phyloP scores from a whole-genome alignment of 495 filamentous ascomycete species.

The Apiosordaria backusii region DNA sequence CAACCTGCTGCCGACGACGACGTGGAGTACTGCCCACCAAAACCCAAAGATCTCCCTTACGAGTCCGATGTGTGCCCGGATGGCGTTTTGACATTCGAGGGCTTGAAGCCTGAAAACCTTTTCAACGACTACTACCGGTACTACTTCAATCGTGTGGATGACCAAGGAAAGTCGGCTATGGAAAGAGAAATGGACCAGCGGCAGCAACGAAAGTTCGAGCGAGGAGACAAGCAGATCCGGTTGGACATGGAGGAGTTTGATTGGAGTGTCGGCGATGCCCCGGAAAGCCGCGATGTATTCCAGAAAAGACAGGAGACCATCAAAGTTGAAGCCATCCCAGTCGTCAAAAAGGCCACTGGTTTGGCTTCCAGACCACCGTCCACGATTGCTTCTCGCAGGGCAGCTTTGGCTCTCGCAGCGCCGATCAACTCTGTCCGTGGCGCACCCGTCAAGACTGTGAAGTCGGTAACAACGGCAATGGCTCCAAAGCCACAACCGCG shows the following conservation, averaged over 20 bases:
- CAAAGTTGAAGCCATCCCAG: constrained; percentile 22
- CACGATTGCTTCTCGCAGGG: constrained; percentile 38
- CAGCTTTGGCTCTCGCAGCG: constrained; percentile 43
- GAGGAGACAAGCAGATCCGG: constrained; percentile 58
- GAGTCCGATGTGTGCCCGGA: constrained; percentile 71
- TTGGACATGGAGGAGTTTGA: constrained; percentile 53
- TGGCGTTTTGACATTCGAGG: constrained; percentile 46
- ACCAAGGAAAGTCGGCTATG: constrained; percentile 60
- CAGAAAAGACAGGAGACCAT: constrained; percentile 30
- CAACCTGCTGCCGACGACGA: constrained; percentile 54
- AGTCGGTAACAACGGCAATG: constrained; percentile 29
- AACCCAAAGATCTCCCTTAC: constrained; percentile 62
- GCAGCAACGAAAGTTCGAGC: constrained; percentile 48
- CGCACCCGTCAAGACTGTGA: constrained; percentile 22
- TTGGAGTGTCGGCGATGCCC: constrained; percentile 46
- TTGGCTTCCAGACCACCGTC: constrained; percentile 34
- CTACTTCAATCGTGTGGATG: constrained; percentile 62
- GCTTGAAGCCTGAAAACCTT: constrained; percentile 57
- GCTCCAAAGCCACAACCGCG: constrained; percentile 27
- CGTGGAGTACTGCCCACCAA: constrained; percentile 49
- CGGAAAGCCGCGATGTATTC: constrained; percentile 29
- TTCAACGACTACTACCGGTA: constrained; percentile 64
- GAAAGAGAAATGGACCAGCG: constrained; percentile 60
- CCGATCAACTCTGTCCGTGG: constrained; percentile 32
- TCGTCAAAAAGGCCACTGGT: constrained; percentile 24